Evolutionary conservation across 1,284 basidiomycete species (phyloP), one percentile per base, ranked within the genome.

Genomic region (Naganishia cerealis): DNA sequence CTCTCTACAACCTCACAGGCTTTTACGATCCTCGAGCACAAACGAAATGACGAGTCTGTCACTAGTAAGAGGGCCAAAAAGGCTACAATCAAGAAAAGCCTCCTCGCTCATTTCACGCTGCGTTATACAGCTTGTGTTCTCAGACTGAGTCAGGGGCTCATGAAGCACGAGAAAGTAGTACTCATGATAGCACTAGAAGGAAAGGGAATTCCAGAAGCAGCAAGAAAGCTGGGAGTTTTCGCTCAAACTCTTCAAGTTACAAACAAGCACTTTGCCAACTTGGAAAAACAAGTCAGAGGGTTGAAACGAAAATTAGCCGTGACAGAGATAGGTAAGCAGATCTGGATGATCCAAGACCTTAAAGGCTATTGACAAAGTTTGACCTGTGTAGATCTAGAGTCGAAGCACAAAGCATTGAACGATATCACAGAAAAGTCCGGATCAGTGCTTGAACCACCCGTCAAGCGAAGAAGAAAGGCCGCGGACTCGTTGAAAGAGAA

Each of bases 11-110:
- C 1, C 16, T 6, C 15, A 50, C 10, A 59, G 57, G 57, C 42
- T 4, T 48, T 59, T 9, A 42, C 40, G 7, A 46, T 59, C 18
- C 57, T 59, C 12, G 57, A 48, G 15, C 46, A 43, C 24, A 59
- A 59, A 48, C 8, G 26, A 33, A 18, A 59, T 10, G 29, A 40
- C n/a, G 43, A 59, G 24, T 59, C 57, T 3, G 42, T 59, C 39
- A 46, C 24, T 33, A 43, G 57, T 59, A 29, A 48, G 57, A 48
- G 16, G 1, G 2, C 13, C 10, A 21, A 21, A 13, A 50, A 21
- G 24, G 46, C 21, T 0, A 13, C 8, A 13, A 13, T 10, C 46
- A 24, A 50, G 24, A 15, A 9, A 50, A 9, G 46, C n/a, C 46
- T 18, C 18, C 46, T 50, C n/a, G 46, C 46, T 50, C 10, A 50